These are phyloP conservation scores for Truncatella angustata DNA, from an alignment of 2,329 filamentous ascomycete species.

Conservation along the genomic window DNA sequence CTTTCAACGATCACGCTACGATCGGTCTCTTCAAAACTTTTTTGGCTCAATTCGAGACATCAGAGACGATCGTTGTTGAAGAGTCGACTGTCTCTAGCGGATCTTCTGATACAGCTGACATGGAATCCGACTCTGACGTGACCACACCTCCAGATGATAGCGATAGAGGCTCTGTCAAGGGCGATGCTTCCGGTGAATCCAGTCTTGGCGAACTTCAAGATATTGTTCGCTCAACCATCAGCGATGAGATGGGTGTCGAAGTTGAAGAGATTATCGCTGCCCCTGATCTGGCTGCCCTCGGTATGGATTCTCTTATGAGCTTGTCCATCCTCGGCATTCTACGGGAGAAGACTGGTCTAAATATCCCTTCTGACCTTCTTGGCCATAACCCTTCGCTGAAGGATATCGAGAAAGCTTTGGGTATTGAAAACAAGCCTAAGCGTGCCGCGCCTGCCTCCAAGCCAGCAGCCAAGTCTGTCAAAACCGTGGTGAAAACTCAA, in stretches of 20 bases:
- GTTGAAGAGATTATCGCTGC: slow-evolving; percentile 59
- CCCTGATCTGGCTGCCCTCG: slow-evolving; percentile 53
- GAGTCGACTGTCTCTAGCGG: slow-evolving; percentile 33
- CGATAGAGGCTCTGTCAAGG: slow-evolving; percentile 47
- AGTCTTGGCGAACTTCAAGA: slow-evolving; percentile 45
- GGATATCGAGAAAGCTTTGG: slow-evolving; percentile 64
- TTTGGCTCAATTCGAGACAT: slow-evolving; percentile 34
- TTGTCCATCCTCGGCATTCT: slow-evolving; percentile 54
- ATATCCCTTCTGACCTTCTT: slow-evolving; percentile 59
- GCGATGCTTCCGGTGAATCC: slow-evolving; percentile 31
- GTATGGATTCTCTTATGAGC: slow-evolving; percentile 59
- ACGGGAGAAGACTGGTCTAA: slow-evolving; percentile 51
- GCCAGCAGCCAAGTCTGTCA: slow-evolving; percentile 24
- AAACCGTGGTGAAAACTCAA: slow-evolving; percentile 43
- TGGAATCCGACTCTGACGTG: slow-evolving; percentile 47
- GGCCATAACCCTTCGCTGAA: slow-evolving; percentile 60
- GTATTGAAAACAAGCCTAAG: slow-evolving; percentile 43
- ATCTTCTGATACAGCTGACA: slow-evolving; percentile 40
- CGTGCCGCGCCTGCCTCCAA: slow-evolving; percentile 24
- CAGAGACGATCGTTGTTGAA: slow-evolving; percentile 25
- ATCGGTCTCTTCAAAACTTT: slow-evolving; percentile 51
- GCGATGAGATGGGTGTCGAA: slow-evolving; percentile 71
- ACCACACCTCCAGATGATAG: slow-evolving; percentile 55
- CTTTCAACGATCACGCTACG: slow-evolving; percentile 53
- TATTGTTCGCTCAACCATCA: slow-evolving; percentile 63